Percentiles rank a stretch among this genome's conserved stretches.
phyloP scores from a whole-genome alignment of 2,329 filamentous ascomycete genomes.

The Sporothrix humicola region DNA sequence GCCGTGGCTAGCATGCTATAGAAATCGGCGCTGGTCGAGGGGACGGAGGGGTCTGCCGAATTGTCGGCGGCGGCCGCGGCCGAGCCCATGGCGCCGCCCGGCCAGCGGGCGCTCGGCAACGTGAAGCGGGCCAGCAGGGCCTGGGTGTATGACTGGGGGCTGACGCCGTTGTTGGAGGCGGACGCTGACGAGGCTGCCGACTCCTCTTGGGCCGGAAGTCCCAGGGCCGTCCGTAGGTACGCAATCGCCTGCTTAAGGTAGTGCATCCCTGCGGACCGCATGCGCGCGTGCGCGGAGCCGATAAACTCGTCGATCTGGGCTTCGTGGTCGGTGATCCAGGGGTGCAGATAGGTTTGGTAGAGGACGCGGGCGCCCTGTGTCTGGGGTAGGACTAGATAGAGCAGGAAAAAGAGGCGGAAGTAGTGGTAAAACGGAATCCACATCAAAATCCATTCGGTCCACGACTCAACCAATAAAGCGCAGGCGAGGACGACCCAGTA shows the following conservation, averaged over 20 bases:
- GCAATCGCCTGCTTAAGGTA: slow-evolving; percentile 76
- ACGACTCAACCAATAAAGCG: slow-evolving; percentile 81
- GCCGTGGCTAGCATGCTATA: slow-evolving; percentile 78
- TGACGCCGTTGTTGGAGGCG: slow-evolving; percentile 43
- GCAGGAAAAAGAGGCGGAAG: slow-evolving; percentile 82
- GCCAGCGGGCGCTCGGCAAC: slow-evolving; percentile 71
- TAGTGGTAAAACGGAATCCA: slow-evolving; percentile 96
- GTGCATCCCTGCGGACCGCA: slow-evolving; percentile 75
- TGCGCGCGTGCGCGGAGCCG: slow-evolving; percentile 76
- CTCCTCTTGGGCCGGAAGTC: slow-evolving; percentile 65
- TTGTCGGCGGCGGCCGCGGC: slow-evolving; percentile 17
- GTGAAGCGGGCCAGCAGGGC: slow-evolving; percentile 84
- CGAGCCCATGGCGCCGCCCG: slow-evolving; percentile 43
- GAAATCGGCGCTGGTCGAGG: slow-evolving; percentile 61
- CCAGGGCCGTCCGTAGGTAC: slow-evolving; percentile 75
- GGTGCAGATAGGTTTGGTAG: slow-evolving; percentile 85
- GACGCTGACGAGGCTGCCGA: slow-evolving; percentile 46
- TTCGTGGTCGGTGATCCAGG: slow-evolving; percentile 88
- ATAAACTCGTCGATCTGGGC: slow-evolving; percentile 89
- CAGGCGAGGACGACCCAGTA: slow-evolving; percentile 95
- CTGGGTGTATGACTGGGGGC: slow-evolving; percentile 72
- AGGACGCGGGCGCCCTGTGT: slow-evolving; percentile 89
- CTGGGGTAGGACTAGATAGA: slow-evolving; percentile 96
- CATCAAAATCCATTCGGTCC: slow-evolving; percentile 82
- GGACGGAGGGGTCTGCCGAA: neutral